Conservation (phyloP, 352 stramenopile genomes). For the Hyaloperonospora brassicae region DNA sequence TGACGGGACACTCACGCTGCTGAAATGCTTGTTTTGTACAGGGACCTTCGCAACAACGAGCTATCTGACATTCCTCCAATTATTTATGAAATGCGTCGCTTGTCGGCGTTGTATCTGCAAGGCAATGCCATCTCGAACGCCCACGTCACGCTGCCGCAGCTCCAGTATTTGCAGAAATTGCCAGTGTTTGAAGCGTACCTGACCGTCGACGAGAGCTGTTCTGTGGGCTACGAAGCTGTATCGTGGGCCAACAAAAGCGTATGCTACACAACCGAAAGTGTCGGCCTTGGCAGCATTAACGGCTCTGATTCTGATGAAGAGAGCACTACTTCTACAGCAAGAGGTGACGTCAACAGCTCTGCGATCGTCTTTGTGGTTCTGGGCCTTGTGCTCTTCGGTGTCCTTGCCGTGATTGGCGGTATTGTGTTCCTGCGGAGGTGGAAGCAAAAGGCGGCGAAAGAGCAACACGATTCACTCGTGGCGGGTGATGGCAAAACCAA, state of each 20-base stretch:
- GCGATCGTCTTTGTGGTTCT: slow-evolving; percentile 36
- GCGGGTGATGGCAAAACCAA: slow-evolving; percentile 38
- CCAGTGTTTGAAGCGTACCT: slow-evolving; percentile 40
- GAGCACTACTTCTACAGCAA: slow-evolving; percentile 26
- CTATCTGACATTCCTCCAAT: slow-evolving; percentile 54
- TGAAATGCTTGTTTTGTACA: slow-evolving; percentile 11
- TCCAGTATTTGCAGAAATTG: slow-evolving; percentile 47
- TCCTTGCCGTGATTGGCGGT: slow-evolving; percentile 42
- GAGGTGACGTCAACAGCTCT: slow-evolving; percentile 16
- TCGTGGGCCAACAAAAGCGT: slow-evolving; percentile 45
- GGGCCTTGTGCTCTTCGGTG: slow-evolving; percentile 30
- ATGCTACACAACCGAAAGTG: slow-evolving; percentile 32
- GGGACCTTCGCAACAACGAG: slow-evolving; percentile 57
- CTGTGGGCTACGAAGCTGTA: slow-evolving; percentile 36
- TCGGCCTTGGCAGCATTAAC: slow-evolving; percentile 35
- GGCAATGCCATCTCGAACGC: slow-evolving; percentile 46
- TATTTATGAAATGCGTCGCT: slow-evolving; percentile 57
- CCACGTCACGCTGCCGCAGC: slow-evolving; percentile 43
- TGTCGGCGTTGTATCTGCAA: slow-evolving; percentile 45
- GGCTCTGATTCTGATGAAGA: slow-evolving; percentile 25
- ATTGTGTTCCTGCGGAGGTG: slow-evolving; percentile 51
- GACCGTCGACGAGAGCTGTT: slow-evolving; percentile 33
- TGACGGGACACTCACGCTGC: slow-evolving; percentile 5
- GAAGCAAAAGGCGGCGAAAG: slow-evolving; percentile 40
- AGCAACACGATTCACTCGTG: slow-evolving; percentile 24